Evolutionary conservation across 2,329 filamentous ascomycete species (phyloP).

Genomic region (Sordariomycetes sp.): DNA sequence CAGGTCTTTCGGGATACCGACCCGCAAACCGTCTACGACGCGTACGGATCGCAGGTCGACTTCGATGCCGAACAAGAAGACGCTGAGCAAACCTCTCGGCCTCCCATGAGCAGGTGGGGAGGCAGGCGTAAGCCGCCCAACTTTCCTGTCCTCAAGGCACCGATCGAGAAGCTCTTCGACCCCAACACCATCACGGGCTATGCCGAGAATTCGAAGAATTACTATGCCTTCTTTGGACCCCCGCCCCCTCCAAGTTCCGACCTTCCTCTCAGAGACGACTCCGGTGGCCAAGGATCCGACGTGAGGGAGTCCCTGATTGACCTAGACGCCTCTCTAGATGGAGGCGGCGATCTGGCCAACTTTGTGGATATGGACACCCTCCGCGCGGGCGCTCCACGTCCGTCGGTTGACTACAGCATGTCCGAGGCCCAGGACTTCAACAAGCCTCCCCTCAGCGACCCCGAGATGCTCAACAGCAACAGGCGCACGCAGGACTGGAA

Average conservation of each 20-base stretch:
- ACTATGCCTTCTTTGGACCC: constrained; percentile 37
- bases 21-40: constrained; percentile 48
- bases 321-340: constrained; percentile 48
- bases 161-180: constrained; percentile 55
- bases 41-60: constrained; percentile 48
- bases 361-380: constrained; percentile 55
- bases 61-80: constrained; percentile 25
- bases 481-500: constrained; percentile 46
- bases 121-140: constrained; percentile 43
- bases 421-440: constrained; percentile 29
- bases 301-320: constrained; percentile 57
- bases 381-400: constrained; percentile 30
- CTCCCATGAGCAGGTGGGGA: constrained; percentile 38
- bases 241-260: constrained; percentile 31
- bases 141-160: constrained; percentile 45
- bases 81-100: constrained; percentile 39
- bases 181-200: constrained; percentile 56
- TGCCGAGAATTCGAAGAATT: constrained; percentile 50
- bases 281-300: constrained; percentile 20
- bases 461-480: constrained; percentile 40
- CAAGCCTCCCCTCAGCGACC: constrained; percentile 45
- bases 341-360: constrained; percentile 40
- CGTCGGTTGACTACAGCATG: constrained; percentile 37
- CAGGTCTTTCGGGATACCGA: constrained; percentile 41
- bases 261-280: constrained; percentile 48